Base-by-base conservation (phyloP, 1,284 basidiomycete species). In the Coniophora puteana region DNA sequence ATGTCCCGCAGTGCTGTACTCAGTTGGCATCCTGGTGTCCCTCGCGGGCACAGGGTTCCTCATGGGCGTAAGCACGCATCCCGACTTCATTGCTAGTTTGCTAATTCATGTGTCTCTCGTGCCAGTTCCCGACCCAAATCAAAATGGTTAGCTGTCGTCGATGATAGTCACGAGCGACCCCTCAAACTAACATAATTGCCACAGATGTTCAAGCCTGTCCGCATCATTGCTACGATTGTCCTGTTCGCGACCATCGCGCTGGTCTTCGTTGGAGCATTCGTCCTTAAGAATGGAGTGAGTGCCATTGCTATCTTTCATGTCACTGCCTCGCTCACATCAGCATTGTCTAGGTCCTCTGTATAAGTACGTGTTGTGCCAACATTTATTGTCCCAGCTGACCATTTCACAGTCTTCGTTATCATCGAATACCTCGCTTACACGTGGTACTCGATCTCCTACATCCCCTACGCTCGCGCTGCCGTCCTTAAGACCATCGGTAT, bases 131-230 rank as follows among this genome's bases (percentile, higher is more conserved):
- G 47, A 85, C 77, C 50, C 92, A 94, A 61, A 45, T 87, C 29
- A 88, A 90, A 64, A 71, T 89, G 50, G 89, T 89, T 51, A 53
- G 74, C 59, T 34, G n/a, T 13, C 23, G 24, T 26, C 16, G 18
- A 31, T 16, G 14, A 14, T 31, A 23, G 5, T 25, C 14, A 16
- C 18, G 18, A 14, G n/a, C 13, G 8, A 36, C 16, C 30, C 18
- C 22, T 29, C 40, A 51, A 5, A 50, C 37, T 46, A 23, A 49
- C 38, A 24, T 33, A 21, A 14, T 5, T 3, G 7, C 5, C 33
- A 8, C 51, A 91, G 88, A 94, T 94, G 92, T 95, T 95, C 74
- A 92, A 93, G 63, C 86, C 89, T 36, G 79, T 94, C 17, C 86
- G 93, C 41, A 67, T 95, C n/a, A 66, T 89, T 10, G 93, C 93